Evolutionary conservation across 164 flowering plant genomes (phyloP), one percentile per base, ranked within the genome.

Genomic region (Macadamia integrifolia): DNA sequence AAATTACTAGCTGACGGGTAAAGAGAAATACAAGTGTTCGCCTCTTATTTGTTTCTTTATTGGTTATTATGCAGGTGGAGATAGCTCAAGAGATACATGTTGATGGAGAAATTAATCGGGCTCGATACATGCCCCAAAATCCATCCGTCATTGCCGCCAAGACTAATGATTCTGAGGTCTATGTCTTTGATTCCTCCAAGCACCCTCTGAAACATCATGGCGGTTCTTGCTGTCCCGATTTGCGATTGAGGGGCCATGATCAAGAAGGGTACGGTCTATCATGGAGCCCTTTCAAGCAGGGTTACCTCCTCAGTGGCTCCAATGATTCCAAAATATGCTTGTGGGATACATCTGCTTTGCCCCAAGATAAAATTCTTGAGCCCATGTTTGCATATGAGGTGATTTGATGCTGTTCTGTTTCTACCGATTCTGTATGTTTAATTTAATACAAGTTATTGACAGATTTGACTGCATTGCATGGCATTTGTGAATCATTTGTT

Each of bases 241-340:
- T 92, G 78, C 83, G 84, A 71, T 69, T 94, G 68, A 83, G 69
- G 78, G 99, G 99, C 66, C 99, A 94, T 76, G 82, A 83, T 17
- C 80, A 82, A 62, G 99, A 92, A 80, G 99, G 99, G 3, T 94
- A 83, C 80, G 99, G 98, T 5, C 69, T 94, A 78, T 90, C 96
- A 0, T 94, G 98, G 99, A 94, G 88, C 73, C 84, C 89, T 6
- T 69, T 83, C 5, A 94, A 83, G 77, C 80, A 85, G 67, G 97
- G 99, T 15, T 83, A 86, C 64, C 87, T 92, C 56, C 68, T 92
- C 67, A 94, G 99, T 75, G 95, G 93, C 62, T 94, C 99, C 8
- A 79, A 87, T 78, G 99, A 94, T 73, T 71, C 76, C 49, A 86
- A 82, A 66, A 79, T 94, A 52, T 94, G 99, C 66, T 75, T 94